A percentile compares a stretch with the other conserved stretches of the same genome.
phyloP scores from a whole-genome alignment of 345 rosid species.

The Turritis glabra region DNA sequence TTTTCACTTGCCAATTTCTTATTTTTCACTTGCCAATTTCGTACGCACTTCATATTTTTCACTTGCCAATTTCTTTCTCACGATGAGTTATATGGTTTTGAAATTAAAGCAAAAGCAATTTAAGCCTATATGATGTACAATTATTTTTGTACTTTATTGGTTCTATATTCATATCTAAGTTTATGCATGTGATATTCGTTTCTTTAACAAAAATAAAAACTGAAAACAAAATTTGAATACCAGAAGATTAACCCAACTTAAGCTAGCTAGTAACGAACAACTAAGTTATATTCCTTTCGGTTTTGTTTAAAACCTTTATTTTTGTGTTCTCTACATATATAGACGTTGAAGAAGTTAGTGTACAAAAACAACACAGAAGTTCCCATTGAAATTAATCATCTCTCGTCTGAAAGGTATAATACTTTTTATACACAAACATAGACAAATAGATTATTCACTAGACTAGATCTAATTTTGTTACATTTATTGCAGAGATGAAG shows the following conservation, averaged over 20 bases:
- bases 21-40: background rate
- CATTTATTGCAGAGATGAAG: slow-evolving; percentile 8
- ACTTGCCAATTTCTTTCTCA: background rate
- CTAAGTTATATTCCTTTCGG: background rate
- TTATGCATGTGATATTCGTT: background rate
- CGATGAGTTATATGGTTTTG: background rate
- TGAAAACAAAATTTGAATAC: background rate
- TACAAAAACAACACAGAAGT: background rate
- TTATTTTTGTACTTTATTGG: background rate
- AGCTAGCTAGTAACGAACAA: background rate
- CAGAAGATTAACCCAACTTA: background rate
- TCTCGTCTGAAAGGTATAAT: background rate
- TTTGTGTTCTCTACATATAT: background rate
- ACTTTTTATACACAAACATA: background rate
- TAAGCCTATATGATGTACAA: background rate
- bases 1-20: background rate
- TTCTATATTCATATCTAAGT: background rate
- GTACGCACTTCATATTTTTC: no score
- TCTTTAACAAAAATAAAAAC: background rate
- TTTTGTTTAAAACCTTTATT: background rate
- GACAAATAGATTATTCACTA: background rate
- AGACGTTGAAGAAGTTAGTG: slow-evolving; percentile 15
- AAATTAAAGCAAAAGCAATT: background rate
- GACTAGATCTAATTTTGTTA: background rate
- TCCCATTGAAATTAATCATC: background rate